Evolutionary conservation across 345 rosid species (phyloP), one percentile per base, ranked within the genome.

Genomic region (Murraya paniculata): DNA sequence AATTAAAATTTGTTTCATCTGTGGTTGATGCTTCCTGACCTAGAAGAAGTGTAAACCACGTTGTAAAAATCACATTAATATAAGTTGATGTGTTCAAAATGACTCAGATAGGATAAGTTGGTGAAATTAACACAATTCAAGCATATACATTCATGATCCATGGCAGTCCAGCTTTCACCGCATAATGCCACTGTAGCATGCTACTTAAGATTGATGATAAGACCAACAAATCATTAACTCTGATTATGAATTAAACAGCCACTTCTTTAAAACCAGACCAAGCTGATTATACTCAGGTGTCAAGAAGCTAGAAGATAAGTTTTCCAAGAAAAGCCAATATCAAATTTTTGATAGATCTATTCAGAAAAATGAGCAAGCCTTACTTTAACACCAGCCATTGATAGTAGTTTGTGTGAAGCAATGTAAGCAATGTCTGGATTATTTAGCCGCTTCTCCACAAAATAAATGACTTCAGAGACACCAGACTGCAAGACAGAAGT

Each of bases 321-420:
- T 64, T 30, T 31, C 19, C 9, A 6, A 70, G 18, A 30, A 73
- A 69, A 68, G 56, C 61, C 53, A 48, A 50, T 19, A 31, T 18
- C 27, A 28, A 39, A 53, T 11, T 38, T 74, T 70, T 31, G 10
- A 68, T 22, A 56, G 13, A n/a, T 38, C 60, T 19, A 13, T 3
- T 36, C 21, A 55, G 65, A 33, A 33, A 60, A 74, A 61, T 18
- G 24, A 64, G 22, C 57, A 60, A 69, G 53, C 80, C 87, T 90
- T 91, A 93, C 98, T 81, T 89, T 89, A 73, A 95, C 79, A 78
- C 94, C 93, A 68, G 99, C 98, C 95, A 95, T 87, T 38, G 90
- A 83, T 76, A 95, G 81, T 73, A 95, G 92, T 84, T 86, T 93
- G 87, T 87, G 93, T 33, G 99, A 95, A 62, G 99, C 99, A 70